These are phyloP conservation scores for Macrophomina pseudophaseolina DNA, from an alignment of 2,329 filamentous ascomycete species.

Conservation along the genomic window DNA sequence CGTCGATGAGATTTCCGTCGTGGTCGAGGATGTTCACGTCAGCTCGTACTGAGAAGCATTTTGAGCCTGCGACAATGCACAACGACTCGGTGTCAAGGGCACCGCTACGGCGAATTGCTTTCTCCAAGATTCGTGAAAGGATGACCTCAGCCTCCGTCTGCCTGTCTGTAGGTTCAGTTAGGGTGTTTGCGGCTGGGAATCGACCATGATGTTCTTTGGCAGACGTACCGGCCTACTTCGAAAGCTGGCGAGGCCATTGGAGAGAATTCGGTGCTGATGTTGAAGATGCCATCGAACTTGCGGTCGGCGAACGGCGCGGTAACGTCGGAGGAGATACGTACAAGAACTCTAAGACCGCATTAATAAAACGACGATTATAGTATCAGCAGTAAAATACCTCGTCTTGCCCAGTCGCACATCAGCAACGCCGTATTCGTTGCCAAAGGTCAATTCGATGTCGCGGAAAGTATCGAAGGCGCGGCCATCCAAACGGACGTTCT, in stretches of 20 bases:
- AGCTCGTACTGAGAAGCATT: conserved; percentile 89
- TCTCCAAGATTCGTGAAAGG: conserved; percentile 87
- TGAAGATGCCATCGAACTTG: conserved; percentile 94
- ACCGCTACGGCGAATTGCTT: conserved; percentile 88
- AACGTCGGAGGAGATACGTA: conserved; percentile 86
- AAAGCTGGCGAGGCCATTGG: conserved; percentile 92
- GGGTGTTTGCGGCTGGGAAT: conserved; percentile 29
- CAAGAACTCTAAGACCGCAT: conserved; percentile 67
- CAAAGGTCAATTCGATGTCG: conserved; percentile 77
- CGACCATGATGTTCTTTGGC: background rate
- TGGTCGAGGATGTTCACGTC: conserved; percentile 91
- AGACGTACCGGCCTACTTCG: conserved; percentile 73
- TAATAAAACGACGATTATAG: background rate
- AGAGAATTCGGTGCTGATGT: conserved; percentile 86
- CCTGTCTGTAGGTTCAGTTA: conserved; percentile 56
- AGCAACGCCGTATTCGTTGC: conserved; percentile 87
- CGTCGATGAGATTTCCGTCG: conserved; percentile 88
- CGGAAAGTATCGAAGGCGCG: conserved; percentile 82
- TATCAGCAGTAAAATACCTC: conserved; percentile 60
- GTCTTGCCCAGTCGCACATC: conserved; percentile 91
- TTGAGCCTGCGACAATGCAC: conserved; percentile 87
- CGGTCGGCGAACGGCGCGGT: conserved; percentile 84
- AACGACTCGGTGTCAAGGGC: conserved; percentile 95
- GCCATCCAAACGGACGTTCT: conserved; percentile 83
- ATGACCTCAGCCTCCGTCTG: conserved; percentile 84